Conservation (phyloP, 2,329 filamentous ascomycete genomes). For the Apiospora aurea region DNA sequence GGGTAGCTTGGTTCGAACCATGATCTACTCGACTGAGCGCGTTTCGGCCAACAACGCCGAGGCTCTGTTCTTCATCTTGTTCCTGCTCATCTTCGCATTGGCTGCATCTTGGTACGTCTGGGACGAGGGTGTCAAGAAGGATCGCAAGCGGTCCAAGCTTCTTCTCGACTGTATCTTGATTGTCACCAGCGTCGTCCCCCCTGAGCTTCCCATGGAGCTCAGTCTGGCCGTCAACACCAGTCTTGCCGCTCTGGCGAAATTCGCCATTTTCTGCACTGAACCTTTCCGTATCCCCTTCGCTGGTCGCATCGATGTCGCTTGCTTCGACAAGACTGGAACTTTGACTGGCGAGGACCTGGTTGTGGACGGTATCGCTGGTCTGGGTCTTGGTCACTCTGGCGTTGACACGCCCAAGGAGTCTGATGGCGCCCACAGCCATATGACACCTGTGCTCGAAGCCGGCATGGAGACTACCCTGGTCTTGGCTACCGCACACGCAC, state of each 20-base stretch:
- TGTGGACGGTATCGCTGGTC: conserved; percentile 93
- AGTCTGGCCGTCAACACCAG: conserved; percentile 97
- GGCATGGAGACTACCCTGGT: conserved; percentile 88
- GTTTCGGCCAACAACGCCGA: conserved; percentile 98
- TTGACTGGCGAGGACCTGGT: conserved; percentile 96
- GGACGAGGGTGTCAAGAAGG: conserved; percentile 92
- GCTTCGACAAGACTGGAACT: conserved; percentile 98
- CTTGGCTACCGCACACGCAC: conserved; percentile 90
- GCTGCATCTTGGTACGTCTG: conserved; percentile 99
- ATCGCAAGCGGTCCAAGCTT: conserved; percentile 96
- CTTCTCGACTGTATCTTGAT: conserved; percentile 97
- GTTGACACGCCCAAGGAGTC: conserved; percentile 71
- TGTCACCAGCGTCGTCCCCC: conserved; percentile 96
- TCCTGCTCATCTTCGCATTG: conserved; percentile 93
- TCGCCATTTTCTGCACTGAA: conserved; percentile 98
- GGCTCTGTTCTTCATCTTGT: conserved; percentile 96
- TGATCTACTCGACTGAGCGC: conserved; percentile 99
- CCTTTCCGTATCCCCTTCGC: conserved; percentile 98
- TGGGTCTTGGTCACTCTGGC: conserved; percentile 74
- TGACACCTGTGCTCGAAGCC: conserved; percentile 74
- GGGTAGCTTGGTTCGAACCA: conserved; percentile 94
- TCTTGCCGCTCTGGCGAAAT: conserved; percentile 91
- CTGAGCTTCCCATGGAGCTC: conserved; percentile 97
- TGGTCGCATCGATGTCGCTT: conserved; percentile 93
- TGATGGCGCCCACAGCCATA: conserved; percentile 83